A percentile compares a stretch with the other conserved stretches of the same genome.
These are phyloP conservation scores for Obelidium mucronatum DNA, from an alignment of 192 early-diverging fungal genomes.

Conservation along the genomic window DNA sequence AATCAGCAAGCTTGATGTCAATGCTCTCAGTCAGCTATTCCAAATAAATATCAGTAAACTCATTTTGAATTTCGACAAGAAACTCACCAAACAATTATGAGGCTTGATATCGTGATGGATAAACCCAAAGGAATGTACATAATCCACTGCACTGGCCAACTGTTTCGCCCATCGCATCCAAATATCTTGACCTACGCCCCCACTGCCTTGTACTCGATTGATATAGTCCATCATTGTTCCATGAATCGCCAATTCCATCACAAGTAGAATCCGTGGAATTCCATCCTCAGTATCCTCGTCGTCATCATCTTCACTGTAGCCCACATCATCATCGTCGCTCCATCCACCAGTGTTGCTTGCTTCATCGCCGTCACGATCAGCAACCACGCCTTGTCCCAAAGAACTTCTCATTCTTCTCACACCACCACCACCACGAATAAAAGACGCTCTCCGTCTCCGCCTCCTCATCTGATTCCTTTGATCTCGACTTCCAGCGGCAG, in stretches of 20 bases:
- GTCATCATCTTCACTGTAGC: neutral
- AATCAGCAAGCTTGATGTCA: conserved; percentile 58
- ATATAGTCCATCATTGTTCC: conserved; percentile 64
- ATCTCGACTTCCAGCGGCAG: neutral
- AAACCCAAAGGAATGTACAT: conserved; percentile 57
- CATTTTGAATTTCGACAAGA: neutral
- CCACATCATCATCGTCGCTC: neutral
- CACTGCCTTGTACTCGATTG: conserved; percentile 27
- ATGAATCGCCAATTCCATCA: conserved; percentile 52
- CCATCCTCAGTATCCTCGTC: conserved; percentile 23
- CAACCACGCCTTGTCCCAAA: neutral
- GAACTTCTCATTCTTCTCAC: too few species aligned
- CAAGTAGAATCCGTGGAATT: conserved; percentile 44
- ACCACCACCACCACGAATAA: neutral
- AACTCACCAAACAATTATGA: conserved; percentile 56
- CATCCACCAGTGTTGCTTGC: neutral
- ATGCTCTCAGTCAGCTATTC: conserved; percentile 50
- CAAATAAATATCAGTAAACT: neutral
- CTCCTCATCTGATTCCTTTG: neutral
- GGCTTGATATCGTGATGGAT: conserved; percentile 70
- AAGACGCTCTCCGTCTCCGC: neutral
- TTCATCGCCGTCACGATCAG: neutral
- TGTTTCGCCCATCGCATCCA: conserved; percentile 62
- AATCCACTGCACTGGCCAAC: conserved; percentile 52
- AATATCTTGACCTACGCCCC: conserved; percentile 45